Base-by-base conservation (phyloP, 768 basidiomycete species). In the Coprinellus aureogranulatus region DNA sequence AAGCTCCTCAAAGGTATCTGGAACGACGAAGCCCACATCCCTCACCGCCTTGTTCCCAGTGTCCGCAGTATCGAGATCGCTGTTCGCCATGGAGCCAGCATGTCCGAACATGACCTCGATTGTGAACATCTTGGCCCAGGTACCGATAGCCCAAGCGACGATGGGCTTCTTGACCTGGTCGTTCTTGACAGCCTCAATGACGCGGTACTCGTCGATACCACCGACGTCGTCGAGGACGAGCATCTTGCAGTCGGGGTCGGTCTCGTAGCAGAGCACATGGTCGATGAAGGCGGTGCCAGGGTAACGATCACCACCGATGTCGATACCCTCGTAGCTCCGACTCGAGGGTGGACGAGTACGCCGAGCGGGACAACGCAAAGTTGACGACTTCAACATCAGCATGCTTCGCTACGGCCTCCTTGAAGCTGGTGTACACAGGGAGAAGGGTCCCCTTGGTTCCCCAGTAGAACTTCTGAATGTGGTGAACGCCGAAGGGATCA, bases 401-500 rank as follows among this genome's bases (percentile, higher is more conserved):
- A 77, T 98, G 96, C 81, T 98, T 99, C 74, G 85, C 81, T 63
- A 89, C 86, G 14, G 96, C 96, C 68, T 98, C 96, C 54, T 84
- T 85, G 63, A 97, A 81, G 55, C 85, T 85, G 20, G 95, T 96
- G 81, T 97, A 99, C 42, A 99, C 96, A 51, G 97, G 97, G 39
- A 99, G 86, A 48, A 99, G 88, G 2, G 96, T 96, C 81, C 98
- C 97, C 80, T 92, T 94, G 40, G 97, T 98, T 55, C 97, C 97
- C 97, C 97, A 98, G 84, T 99, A 98, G 85, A 99, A 98, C 80
- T 99, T 99, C 79, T 99, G 97, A 75, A 98, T 97, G 78, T 98
- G 97, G 78, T 98, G 96, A 20, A 96, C 96, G 69, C 96, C 97
- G 75, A 99, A 99, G 70, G 96, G 97, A 75, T 99, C 46, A 83